phyloP scores from a whole-genome alignment of 306 rosid species.

The Vigna nakashimae region DNA sequence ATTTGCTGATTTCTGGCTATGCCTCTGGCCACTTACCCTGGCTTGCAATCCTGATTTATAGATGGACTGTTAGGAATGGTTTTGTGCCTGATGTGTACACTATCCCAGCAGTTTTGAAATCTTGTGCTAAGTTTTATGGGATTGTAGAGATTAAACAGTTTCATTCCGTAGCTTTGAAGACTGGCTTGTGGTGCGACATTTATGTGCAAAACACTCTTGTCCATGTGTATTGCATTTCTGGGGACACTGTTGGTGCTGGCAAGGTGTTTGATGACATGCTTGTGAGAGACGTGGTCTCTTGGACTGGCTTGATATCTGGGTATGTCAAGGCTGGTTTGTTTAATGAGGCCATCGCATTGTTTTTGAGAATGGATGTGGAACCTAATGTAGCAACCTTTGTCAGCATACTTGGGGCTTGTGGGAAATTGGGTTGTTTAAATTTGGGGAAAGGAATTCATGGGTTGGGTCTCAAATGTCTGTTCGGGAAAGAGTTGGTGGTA shows the following conservation, averaged over 20 bases:
- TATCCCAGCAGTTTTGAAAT: constrained; percentile 70
- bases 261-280: constrained; percentile 78
- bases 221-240: constrained; percentile 64
- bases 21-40: constrained; percentile 52
- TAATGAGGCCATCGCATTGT: constrained; percentile 56
- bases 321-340: constrained; percentile 63
- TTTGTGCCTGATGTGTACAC: constrained; percentile 74
- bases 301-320: constrained; percentile 83
- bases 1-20: constrained; percentile 64
- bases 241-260: constrained; percentile 55
- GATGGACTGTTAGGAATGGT: constrained; percentile 62
- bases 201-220: constrained; percentile 70
- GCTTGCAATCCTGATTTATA: constrained; percentile 55
- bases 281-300: constrained; percentile 81
- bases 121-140: constrained; percentile 75
- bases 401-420: constrained; percentile 69
- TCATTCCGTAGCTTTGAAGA: constrained; percentile 59
- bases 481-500: constrained; percentile 55
- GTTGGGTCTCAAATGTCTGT: constrained; percentile 47
- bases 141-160: constrained; percentile 65
- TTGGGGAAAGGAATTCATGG: constrained; percentile 83
- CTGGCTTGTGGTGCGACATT: constrained; percentile 60
- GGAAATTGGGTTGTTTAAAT: constrained; percentile 57
- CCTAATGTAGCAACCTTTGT: constrained; percentile 74
- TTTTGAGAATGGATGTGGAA: constrained; percentile 60